A percentile compares a stretch with the other conserved stretches of the same genome.
Evolutionary conservation across 306 rosid species (phyloP).

Genomic region (Betula pendula): DNA sequence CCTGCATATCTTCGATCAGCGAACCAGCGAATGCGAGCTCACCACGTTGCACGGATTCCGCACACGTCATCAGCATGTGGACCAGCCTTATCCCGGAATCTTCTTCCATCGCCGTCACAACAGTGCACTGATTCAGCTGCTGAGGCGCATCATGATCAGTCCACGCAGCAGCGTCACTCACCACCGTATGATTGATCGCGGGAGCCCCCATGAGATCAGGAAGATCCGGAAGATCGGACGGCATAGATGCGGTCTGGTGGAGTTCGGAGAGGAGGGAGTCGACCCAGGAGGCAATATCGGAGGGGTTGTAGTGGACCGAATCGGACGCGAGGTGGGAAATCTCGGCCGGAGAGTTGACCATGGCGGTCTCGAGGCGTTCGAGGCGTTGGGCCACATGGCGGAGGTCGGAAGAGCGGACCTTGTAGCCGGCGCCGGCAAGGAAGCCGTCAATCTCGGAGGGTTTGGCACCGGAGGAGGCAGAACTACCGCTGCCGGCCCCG

Average conservation of each 20-base stretch:
- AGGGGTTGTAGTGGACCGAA: constrained; percentile 63
- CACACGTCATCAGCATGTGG: constrained; percentile 80
- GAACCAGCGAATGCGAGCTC: constrained; percentile 68
- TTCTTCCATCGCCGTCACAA: constrained; percentile 63
- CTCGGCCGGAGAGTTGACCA: constrained; percentile 59
- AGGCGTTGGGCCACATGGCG: constrained; percentile 69
- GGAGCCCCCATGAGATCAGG: constrained; percentile 28
- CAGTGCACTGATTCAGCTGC: constrained; percentile 36
- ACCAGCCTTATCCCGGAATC: constrained; percentile 83
- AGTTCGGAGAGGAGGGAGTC: constrained; percentile 78
- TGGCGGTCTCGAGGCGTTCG: constrained; percentile 60
- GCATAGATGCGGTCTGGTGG: constrained; percentile 37
- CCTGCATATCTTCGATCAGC: constrained; percentile 74
- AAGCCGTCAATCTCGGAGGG: constrained; percentile 56
- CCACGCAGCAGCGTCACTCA: constrained; percentile 26
- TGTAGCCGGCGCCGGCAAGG: constrained; percentile 76
- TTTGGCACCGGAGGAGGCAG: constrained; percentile 39
- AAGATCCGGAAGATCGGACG: constrained; percentile 51
- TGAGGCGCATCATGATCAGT: constrained; percentile 15
- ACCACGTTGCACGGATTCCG: constrained; percentile 75
- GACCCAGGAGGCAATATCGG: constrained; percentile 76
- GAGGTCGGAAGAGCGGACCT: constrained; percentile 69
- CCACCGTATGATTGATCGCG: constrained; percentile 17
- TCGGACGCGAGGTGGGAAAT: constrained; percentile 64
- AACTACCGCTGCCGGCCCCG: constrained; percentile 45